Conservation (phyloP, 495 filamentous ascomycete genomes). For the Hypoxylon fragiforme region DNA sequence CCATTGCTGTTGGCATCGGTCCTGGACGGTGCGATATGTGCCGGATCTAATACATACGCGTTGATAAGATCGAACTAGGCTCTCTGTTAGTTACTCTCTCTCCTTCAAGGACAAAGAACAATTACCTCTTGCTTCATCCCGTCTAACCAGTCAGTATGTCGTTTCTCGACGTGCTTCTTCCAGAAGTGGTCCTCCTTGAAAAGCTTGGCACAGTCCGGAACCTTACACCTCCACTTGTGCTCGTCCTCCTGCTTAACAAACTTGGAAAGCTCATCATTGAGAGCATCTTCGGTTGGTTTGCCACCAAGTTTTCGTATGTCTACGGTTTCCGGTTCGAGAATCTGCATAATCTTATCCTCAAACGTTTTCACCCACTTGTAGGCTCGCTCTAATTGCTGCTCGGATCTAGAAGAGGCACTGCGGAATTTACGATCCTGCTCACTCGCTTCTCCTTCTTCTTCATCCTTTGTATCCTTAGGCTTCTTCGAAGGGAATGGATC, state of each 20-base stretch:
- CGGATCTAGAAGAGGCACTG: conserved; percentile 69
- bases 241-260: conserved; percentile 97
- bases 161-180: conserved; percentile 97
- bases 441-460: conserved; percentile 64
- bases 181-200: conserved; percentile 98
- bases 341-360: conserved; percentile 92
- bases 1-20: conserved; percentile 98
- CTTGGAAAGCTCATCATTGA: conserved; percentile 84
- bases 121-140: conserved; percentile 80
- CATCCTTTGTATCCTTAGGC: conserved; percentile 65
- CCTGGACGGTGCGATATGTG: conserved; percentile 86
- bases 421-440: conserved; percentile 65
- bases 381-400: conserved; percentile 88
- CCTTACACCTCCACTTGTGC: conserved; percentile 93
- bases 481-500: conserved; percentile 81
- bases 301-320: conserved; percentile 89
- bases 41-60: conserved; percentile 87
- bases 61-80: conserved; percentile 83
- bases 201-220: conserved; percentile 91
- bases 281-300: conserved; percentile 78
- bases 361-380: conserved; percentile 99
- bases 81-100: conserved; percentile 16
- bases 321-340: conserved; percentile 85
- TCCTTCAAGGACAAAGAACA: conserved; percentile 6
- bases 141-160: conserved; percentile 86